These are phyloP conservation scores for Scenedesmus sp. DNA, from an alignment of 163 green algal species.

Conservation along the genomic window DNA sequence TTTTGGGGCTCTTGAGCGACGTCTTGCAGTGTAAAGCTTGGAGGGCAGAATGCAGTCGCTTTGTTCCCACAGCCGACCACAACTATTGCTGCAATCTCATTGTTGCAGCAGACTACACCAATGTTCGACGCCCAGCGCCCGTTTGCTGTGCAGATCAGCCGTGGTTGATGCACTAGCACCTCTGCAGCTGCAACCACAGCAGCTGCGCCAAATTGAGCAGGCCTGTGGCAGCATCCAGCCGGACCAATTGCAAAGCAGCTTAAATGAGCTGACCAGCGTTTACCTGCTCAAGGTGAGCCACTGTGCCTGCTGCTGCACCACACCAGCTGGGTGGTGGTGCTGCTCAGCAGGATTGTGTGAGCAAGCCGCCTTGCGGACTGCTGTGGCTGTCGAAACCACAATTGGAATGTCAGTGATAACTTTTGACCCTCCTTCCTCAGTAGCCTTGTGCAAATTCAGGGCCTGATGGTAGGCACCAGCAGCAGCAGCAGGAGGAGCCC, in stretches of 20 bases:
- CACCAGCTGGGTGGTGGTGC: not conserved
- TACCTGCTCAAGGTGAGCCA: not conserved
- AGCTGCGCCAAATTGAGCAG: not conserved
- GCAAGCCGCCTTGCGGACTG: too few relatives aligned
- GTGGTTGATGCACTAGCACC: not conserved
- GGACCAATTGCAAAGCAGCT: not conserved
- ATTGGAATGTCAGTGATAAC: too few relatives aligned
- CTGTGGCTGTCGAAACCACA: too few relatives aligned
- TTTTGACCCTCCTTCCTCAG: too few relatives aligned
- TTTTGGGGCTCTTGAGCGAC: not conserved
- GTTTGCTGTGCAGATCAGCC: not conserved
- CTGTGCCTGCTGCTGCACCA: not conserved
- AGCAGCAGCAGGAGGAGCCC: not conserved
- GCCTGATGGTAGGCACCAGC: not conserved
- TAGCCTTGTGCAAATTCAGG: too few relatives aligned
- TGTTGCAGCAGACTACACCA: too few relatives aligned
- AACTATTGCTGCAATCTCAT: not conserved
- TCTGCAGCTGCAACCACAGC: not conserved
- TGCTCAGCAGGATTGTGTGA: not conserved
- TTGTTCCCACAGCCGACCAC: not conserved
- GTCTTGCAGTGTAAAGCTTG: not conserved
- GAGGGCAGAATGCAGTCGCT: slow-evolving; percentile 3
- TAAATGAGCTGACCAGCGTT: not conserved
- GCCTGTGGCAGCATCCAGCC: not conserved
- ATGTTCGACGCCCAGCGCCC: not conserved